Evolutionary conservation across 345 rosid species (phyloP), one percentile per base, ranked within the genome.

Genomic region (Rhizophora apiculata): DNA sequence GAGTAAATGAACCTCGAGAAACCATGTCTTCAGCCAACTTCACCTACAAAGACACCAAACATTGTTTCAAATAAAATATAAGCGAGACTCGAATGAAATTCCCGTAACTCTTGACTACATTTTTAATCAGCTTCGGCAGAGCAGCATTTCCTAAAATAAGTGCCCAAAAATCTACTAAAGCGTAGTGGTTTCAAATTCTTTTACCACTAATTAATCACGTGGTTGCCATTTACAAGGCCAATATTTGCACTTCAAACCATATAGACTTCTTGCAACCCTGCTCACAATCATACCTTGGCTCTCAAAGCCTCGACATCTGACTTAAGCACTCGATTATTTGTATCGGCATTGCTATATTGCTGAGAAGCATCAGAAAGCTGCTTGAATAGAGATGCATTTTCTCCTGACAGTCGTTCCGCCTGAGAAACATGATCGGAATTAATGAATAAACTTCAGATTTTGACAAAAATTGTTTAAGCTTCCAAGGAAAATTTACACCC

Each of bases 291-390:
- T 75, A 90, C 94, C 91, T 91, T 81, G 72, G 89, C 90, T 70
- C 92, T 83, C 43, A 93, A 76, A 71, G 94, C 89, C 81, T 87
- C 92, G 11, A 93, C 97, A 29, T 83, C 83, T 18, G 92, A 89
- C 76, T 80, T 89, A 16, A 91, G 91, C 64, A 91, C 88, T 58
- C 88, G 82, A 72, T 88, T 74, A 57, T 85, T 80, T 6, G 88
- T 88, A 63, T 80, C 83, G 68, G 97, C 96, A 24, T 76, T 67
- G 9, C 80, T 82, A 48, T 59, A 84, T 60, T 85, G 87, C 20
- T 79, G 92, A 34, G 80, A 51, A 71, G 92, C 88, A 51, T 69
- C 79, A 13, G 78, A 58, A 49, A 89, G 88, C 73, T 89, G 92
- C 80, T 84, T 81, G 79, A 29, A 78, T 46, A 93, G 74, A 55